Evolutionary conservation across 2,329 filamentous ascomycete species (phyloP).

Genomic region (Stromatinia cepivora): DNA sequence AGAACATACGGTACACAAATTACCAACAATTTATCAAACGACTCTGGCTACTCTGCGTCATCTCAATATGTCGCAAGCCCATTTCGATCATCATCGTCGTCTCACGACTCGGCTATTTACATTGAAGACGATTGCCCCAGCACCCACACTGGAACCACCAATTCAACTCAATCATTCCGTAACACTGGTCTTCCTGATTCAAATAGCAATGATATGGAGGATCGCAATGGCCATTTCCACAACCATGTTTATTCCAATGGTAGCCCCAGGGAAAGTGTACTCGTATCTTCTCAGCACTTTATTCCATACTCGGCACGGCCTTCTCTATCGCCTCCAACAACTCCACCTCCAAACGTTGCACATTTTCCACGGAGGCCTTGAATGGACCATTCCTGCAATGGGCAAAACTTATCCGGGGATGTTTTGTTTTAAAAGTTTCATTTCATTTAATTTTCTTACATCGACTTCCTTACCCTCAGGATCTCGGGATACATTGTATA

Average conservation of each 20-base stretch:
- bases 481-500: slow-evolving; percentile 8
- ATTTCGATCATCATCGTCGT: slow-evolving; percentile 8
- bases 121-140: not conserved
- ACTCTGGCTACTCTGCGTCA: slow-evolving; percentile 10
- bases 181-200: not conserved
- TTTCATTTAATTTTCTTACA: not conserved
- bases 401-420: not conserved
- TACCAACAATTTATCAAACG: slow-evolving; percentile 4
- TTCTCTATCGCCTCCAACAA: not conserved
- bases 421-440: not conserved
- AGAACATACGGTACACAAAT: not conserved
- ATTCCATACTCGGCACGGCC: too few relatives aligned
- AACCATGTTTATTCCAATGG: slow-evolving; percentile 1
- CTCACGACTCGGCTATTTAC: slow-evolving; percentile 11
- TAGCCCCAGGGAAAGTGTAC: not conserved
- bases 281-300: not conserved
- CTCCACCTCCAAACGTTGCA: not conserved
- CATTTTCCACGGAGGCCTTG: not conserved
- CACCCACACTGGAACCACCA: not conserved
- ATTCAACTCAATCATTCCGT: not conserved
- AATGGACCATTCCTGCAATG: not conserved
- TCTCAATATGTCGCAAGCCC: not conserved
- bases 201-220: not conserved
- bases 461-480: not conserved
- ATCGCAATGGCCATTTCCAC: not conserved